Conservation (phyloP, 2,329 filamentous ascomycete species). For the Hymenoscyphus repandus region DNA sequence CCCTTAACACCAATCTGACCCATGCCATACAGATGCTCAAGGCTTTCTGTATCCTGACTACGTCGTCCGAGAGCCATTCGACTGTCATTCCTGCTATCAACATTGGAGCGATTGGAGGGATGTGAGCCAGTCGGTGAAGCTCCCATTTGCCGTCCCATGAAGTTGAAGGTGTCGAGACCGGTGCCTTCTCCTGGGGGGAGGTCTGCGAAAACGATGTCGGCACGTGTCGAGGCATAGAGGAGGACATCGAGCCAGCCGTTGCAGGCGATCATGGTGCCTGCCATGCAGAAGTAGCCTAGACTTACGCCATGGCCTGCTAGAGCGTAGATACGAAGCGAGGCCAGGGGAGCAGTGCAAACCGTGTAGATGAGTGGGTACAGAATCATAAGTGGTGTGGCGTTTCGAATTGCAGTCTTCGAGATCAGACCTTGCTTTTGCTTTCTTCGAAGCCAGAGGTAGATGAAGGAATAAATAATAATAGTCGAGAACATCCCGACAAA, state of each 20-base stretch:
- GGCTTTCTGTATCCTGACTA: constrained; percentile 14
- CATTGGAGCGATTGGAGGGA: constrained; percentile 1
- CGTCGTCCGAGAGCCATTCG: neutral
- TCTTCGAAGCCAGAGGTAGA: constrained; percentile 24
- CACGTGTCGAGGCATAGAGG: constrained; percentile 47
- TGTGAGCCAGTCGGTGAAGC: constrained; percentile 15
- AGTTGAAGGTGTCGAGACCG: constrained; percentile 46
- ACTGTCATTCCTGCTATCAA: neutral
- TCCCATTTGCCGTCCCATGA: constrained; percentile 25
- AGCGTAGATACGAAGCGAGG: constrained; percentile 56
- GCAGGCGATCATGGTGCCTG: constrained; percentile 52
- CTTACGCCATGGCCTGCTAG: constrained; percentile 51
- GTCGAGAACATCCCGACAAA: constrained; percentile 47
- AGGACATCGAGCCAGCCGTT: constrained; percentile 52
- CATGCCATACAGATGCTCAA: constrained; percentile 23
- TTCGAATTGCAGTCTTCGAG: constrained; percentile 7
- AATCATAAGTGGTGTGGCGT: constrained; percentile 46
- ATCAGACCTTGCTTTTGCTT: constrained; percentile 2
- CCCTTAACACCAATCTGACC: constrained; percentile 23
- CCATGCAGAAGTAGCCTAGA: constrained; percentile 51
- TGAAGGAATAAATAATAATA: constrained; percentile 41
- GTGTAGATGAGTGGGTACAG: constrained; percentile 66
- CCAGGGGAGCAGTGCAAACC: constrained; percentile 62
- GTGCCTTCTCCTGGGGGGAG: constrained; percentile 38
- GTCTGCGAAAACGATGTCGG: constrained; percentile 47